phyloP scores from a whole-genome alignment of 192 early-diverging fungal species.

The Linnemannia exigua region DNA sequence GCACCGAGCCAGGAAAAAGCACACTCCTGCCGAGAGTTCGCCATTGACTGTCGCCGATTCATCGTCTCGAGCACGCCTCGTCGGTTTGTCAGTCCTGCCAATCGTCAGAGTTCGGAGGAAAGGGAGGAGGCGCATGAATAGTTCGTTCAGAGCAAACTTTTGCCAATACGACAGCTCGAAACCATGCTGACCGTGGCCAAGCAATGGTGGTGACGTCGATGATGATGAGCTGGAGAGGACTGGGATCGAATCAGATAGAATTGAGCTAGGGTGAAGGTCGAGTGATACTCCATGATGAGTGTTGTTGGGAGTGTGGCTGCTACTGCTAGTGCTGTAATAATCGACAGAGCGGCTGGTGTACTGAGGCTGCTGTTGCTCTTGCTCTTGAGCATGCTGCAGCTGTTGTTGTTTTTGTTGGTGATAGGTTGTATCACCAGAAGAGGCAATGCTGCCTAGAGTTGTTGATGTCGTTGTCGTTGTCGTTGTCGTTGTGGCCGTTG shows the following conservation, averaged over 20 bases:
- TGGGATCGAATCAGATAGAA: conserved; percentile 25
- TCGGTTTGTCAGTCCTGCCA: conserved; percentile 44
- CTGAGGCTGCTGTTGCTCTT: not conserved
- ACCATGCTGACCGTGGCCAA: conserved; percentile 23
- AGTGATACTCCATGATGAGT: not conserved
- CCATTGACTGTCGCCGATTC: conserved; percentile 4
- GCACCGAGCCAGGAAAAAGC: conserved; percentile 50
- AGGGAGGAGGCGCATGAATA: conserved; percentile 44
- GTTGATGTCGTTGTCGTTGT: not conserved
- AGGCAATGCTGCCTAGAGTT: not conserved
- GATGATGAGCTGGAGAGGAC: conserved; percentile 18
- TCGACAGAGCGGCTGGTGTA: conserved; percentile 10
- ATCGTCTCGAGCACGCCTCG: conserved; percentile 5
- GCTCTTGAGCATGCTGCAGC: conserved; percentile 12
- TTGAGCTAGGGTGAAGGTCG: not conserved
- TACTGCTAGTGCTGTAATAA: conserved; percentile 7
- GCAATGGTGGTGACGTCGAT: not conserved
- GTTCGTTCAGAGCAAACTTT: conserved; percentile 56
- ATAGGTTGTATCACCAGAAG: not conserved
- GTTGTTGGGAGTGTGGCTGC: not conserved
- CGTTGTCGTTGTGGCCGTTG: not conserved
- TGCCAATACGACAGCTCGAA: conserved; percentile 56
- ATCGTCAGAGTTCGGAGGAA: conserved; percentile 49
- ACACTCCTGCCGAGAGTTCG: conserved; percentile 46
- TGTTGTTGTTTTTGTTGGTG: too few species aligned